phyloP scores from a whole-genome alignment of 306 rosid genomes.

The Rosa persica region DNA sequence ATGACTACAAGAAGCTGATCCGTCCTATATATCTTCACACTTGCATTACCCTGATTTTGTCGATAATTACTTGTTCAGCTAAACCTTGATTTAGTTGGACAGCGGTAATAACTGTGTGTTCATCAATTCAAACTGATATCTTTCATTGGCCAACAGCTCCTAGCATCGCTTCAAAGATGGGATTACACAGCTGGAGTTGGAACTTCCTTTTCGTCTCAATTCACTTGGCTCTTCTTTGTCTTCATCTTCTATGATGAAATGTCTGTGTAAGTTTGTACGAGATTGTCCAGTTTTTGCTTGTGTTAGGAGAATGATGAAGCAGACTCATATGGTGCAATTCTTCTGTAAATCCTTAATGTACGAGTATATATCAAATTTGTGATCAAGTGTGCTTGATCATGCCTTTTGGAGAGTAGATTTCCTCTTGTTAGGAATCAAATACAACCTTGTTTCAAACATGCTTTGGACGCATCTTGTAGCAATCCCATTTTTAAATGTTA shows the following conservation, averaged over 20 bases:
- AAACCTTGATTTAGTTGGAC: neutral
- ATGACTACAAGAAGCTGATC: neutral
- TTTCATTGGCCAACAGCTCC: constrained; percentile 40
- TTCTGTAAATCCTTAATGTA: constrained; percentile 2
- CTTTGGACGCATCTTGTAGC: neutral
- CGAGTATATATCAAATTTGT: neutral
- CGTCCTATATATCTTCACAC: neutral
- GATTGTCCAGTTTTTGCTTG: neutral
- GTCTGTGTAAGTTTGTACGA: constrained; percentile 4
- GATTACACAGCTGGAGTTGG: constrained; percentile 39
- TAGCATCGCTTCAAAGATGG: constrained; percentile 30
- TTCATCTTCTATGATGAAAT: constrained; percentile 30
- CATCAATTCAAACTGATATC: neutral
- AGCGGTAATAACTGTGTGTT: neutral
- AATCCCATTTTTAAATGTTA: neutral
- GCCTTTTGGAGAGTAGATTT: neutral
- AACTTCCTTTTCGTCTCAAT: constrained; percentile 39
- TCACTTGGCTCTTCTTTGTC: constrained; percentile 34
- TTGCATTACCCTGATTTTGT: neutral
- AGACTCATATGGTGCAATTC: neutral
- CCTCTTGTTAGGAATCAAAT: neutral
- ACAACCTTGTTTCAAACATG: neutral
- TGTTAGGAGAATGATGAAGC: constrained; percentile 2
- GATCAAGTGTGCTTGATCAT: neutral
- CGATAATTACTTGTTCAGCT: neutral